phyloP scores from a whole-genome alignment of 2,329 filamentous ascomycete species.

The Neoarthrinium moseri region DNA sequence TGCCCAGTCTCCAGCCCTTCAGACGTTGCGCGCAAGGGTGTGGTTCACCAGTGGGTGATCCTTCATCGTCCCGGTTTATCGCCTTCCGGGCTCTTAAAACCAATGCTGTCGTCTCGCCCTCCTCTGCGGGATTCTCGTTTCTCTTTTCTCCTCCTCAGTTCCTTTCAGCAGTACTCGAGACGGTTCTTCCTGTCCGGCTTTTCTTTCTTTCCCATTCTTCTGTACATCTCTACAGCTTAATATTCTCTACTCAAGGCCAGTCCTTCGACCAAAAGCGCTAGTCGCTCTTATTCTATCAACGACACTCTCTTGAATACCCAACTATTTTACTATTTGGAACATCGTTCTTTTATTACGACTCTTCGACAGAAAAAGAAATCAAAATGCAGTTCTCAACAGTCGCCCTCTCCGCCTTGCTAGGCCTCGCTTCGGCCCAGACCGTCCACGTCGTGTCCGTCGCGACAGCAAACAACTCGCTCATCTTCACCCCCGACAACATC shows the following conservation, averaged over 20 bases:
- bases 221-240: constrained; percentile 19
- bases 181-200: constrained; percentile 24
- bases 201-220: constrained; percentile 22
- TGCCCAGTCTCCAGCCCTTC: constrained; percentile 12
- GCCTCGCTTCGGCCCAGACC: constrained; percentile 35
- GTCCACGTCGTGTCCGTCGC: constrained; percentile 68
- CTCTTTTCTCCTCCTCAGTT: constrained; percentile 26
- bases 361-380: constrained; percentile 17
- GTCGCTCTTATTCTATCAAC: constrained; percentile 35
- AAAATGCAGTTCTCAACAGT: constrained; percentile 54
- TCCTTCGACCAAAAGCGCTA: constrained; percentile 45
- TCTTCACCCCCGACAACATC: constrained; percentile 66
- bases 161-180: constrained; percentile 14
- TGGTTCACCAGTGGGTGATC: constrained; percentile 34
- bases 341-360: constrained; percentile 2
- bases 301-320: constrained; percentile 5
- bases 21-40: constrained; percentile 24
- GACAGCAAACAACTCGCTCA: constrained; percentile 51
- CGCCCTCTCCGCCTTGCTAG: constrained; percentile 45
- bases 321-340: background rate
- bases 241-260: constrained; percentile 42
- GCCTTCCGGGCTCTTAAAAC: constrained; percentile 36
- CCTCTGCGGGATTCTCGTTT: constrained; percentile 19
- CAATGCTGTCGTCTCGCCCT: constrained; percentile 31
- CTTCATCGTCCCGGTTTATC: constrained; percentile 27